Evolutionary conservation across 129 eudicot genomes (phyloP).

Genomic region (Lactuca sativa): DNA sequence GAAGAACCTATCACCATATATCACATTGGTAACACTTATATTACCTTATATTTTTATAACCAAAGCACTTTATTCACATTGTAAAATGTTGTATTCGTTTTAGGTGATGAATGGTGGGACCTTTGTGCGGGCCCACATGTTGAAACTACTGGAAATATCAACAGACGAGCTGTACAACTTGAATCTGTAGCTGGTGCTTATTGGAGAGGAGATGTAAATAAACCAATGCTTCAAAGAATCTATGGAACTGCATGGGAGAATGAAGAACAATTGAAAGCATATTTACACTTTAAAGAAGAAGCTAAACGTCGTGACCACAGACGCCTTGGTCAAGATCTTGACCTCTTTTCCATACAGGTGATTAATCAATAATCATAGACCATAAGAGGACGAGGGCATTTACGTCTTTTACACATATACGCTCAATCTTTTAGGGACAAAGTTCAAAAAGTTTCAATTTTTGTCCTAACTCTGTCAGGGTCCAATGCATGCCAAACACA

Average conservation of each 20-base stretch:
- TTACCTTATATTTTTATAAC: background rate
- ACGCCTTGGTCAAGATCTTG: conserved; percentile 99
- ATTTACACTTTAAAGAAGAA: conserved; percentile 87
- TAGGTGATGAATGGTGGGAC: conserved; percentile 99
- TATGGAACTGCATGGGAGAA: conserved; percentile 99
- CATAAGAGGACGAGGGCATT: background rate
- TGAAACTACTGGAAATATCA: conserved; percentile 93
- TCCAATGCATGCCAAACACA: too few relatives aligned
- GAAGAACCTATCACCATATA: conserved; percentile 93
- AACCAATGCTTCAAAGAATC: conserved; percentile 97
- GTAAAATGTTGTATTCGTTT: conserved; percentile 5
- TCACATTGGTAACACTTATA: conserved; percentile 66
- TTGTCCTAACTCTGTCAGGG: too few relatives aligned
- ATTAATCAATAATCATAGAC: background rate
- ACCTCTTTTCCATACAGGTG: conserved; percentile 95
- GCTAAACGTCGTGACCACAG: conserved; percentile 98
- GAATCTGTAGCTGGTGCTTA: conserved; percentile 99
- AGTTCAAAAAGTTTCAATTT: background rate
- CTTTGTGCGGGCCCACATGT: conserved; percentile 99
- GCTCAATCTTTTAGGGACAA: background rate
- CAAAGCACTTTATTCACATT: background rate
- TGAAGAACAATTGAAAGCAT: conserved; percentile 94
- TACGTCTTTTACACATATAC: background rate
- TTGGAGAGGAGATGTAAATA: conserved; percentile 94
- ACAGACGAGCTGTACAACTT: conserved; percentile 80